Conservation (phyloP, 108 stramenopile species). For the Chaetoceros tenuissimus region DNA sequence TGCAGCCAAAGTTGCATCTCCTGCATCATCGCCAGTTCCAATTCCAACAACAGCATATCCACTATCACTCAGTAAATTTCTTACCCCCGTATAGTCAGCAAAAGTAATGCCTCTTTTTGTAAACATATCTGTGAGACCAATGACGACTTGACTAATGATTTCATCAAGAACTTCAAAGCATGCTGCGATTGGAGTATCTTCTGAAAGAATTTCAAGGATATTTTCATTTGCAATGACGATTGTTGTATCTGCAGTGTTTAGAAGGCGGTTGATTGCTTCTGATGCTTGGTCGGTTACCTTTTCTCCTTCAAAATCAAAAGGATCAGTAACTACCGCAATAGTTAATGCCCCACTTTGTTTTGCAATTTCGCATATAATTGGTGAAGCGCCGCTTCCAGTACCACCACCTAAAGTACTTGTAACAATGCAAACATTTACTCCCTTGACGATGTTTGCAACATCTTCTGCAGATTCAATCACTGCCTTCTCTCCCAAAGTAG, state of each 20-base stretch:
- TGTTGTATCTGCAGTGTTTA: slow-evolving; percentile 79
- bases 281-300: slow-evolving; percentile 76
- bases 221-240: slow-evolving; percentile 91
- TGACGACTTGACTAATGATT: slow-evolving; percentile 85
- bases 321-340: slow-evolving; percentile 84
- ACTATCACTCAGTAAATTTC: slow-evolving; percentile 83
- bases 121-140: slow-evolving; percentile 88
- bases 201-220: slow-evolving; percentile 83
- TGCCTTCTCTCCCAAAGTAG: slow-evolving; percentile 44
- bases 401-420: slow-evolving; percentile 87
- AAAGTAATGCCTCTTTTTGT: slow-evolving; percentile 82
- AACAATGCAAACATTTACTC: slow-evolving; percentile 82
- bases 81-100: slow-evolving; percentile 89
- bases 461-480: slow-evolving; percentile 74
- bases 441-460: slow-evolving; percentile 57
- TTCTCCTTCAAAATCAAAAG: slow-evolving; percentile 86
- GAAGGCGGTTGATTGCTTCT: slow-evolving; percentile 64
- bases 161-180: slow-evolving; percentile 89
- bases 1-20: slow-evolving; percentile 82
- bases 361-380: slow-evolving; percentile 65
- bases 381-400: slow-evolving; percentile 82
- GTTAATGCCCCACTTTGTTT: slow-evolving; percentile 72
- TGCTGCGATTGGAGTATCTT: slow-evolving; percentile 79
- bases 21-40: slow-evolving; percentile 74
- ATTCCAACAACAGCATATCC: slow-evolving; percentile 91